A percentile compares a stretch with the other conserved stretches of the same genome.
Conservation (phyloP, 2,329 filamentous ascomycete genomes). For the Pseudogymnoascus sp. region DNA sequence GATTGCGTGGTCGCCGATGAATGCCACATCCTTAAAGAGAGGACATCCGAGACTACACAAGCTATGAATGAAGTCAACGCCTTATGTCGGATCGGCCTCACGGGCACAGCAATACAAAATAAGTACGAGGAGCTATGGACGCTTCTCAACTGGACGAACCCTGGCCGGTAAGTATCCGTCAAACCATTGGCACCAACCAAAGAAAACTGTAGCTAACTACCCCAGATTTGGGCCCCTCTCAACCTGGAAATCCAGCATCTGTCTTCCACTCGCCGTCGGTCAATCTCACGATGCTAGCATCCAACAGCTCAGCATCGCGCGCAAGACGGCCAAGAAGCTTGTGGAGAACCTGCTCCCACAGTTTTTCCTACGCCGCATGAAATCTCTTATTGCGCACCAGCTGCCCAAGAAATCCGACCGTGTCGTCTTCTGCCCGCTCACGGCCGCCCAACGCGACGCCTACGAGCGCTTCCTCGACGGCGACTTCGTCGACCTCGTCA, state of each 20-base stretch:
- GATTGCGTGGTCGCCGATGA: slow-evolving; percentile 93
- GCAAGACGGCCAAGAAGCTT: slow-evolving; percentile 75
- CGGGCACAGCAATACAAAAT: slow-evolving; percentile 94
- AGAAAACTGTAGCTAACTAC: slow-evolving; percentile 11
- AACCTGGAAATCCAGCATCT: slow-evolving; percentile 73
- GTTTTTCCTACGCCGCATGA: slow-evolving; percentile 89
- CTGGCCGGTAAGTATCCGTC: slow-evolving; percentile 43
- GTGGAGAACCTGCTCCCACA: slow-evolving; percentile 79
- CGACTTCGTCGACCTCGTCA: slow-evolving; percentile 60
- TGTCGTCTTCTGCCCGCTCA: slow-evolving; percentile 91
- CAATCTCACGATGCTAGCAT: slow-evolving; percentile 89
- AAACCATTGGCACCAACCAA: slow-evolving; percentile 38
- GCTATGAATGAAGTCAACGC: slow-evolving; percentile 88
- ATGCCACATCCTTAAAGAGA: slow-evolving; percentile 82
- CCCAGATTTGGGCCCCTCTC: slow-evolving; percentile 48
- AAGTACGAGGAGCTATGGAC: slow-evolving; percentile 97
- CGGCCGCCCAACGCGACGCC: slow-evolving; percentile 67
- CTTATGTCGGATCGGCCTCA: slow-evolving; percentile 84
- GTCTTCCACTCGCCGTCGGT: slow-evolving; percentile 71
- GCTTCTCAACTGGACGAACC: slow-evolving; percentile 91
- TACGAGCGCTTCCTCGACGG: slow-evolving; percentile 77
- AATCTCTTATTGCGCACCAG: slow-evolving; percentile 83
- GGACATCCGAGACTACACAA: slow-evolving; percentile 65
- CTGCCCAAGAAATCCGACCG: slow-evolving; percentile 90
- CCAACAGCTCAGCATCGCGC: slow-evolving; percentile 69